phyloP scores from a whole-genome alignment of 805 yeast species.

The Metschnikowia bowlesiae region DNA sequence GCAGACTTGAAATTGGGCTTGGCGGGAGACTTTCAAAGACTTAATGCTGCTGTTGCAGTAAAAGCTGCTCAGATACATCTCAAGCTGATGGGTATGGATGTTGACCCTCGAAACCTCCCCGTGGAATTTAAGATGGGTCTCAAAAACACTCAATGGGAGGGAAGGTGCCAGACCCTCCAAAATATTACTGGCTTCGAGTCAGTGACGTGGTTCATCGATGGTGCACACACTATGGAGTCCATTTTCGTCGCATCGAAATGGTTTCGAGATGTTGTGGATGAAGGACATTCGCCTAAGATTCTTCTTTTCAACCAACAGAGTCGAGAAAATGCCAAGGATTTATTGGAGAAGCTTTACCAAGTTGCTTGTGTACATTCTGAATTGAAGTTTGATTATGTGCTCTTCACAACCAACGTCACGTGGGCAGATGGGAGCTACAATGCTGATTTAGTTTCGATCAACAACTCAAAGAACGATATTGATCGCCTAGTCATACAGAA shows the following conservation, averaged over 20 bases:
- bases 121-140: slow-evolving; percentile 55
- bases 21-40: slow-evolving; percentile 77
- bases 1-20: slow-evolving; percentile 57
- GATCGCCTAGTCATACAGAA: slow-evolving; percentile 81
- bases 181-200: slow-evolving; percentile 35
- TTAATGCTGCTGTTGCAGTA: slow-evolving; percentile 86
- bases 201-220: slow-evolving; percentile 83
- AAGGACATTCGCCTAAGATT: slow-evolving; percentile 33
- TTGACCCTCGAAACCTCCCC: slow-evolving; percentile 36
- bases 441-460: slow-evolving; percentile 79
- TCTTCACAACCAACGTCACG: slow-evolving; percentile 89
- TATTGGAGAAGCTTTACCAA: slow-evolving; percentile 52
- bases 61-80: slow-evolving; percentile 63
- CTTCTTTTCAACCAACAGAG: slow-evolving; percentile 92
- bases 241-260: slow-evolving; percentile 77
- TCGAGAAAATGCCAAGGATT: slow-evolving; percentile 66
- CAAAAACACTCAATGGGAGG: slow-evolving; percentile 80
- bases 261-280: slow-evolving; percentile 43
- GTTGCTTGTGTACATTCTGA: slow-evolving; percentile 33
- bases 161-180: slow-evolving; percentile 78
- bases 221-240: slow-evolving; percentile 93
- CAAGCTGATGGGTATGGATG: slow-evolving; percentile 39
- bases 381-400: slow-evolving; percentile 62
- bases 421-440: slow-evolving; percentile 80
- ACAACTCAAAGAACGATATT: slow-evolving; percentile 72